Conservation (phyloP, 768 basidiomycete genomes). For the Suillus hirtellus region DNA sequence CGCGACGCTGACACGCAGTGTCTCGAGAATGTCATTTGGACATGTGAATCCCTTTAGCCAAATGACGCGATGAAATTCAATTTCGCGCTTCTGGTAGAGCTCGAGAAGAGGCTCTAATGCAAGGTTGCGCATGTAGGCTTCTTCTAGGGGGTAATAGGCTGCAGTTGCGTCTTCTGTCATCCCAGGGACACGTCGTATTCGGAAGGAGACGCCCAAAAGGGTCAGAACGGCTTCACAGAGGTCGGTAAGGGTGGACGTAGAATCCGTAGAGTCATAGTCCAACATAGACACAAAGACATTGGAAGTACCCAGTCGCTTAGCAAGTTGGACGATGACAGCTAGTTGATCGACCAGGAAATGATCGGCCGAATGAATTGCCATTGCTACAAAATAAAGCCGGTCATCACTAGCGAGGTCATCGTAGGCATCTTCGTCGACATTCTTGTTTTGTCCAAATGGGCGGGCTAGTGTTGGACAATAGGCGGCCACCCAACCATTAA, state of each 20-base stretch:
- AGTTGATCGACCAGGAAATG: conserved; percentile 99
- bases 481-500: conserved; percentile 98
- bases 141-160: conserved; percentile 94
- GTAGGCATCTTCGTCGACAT: conserved; percentile 70
- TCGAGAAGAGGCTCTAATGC: conserved; percentile 90
- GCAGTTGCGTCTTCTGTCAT: conserved; percentile 90
- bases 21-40: conserved; percentile 96
- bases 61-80: conserved; percentile 87
- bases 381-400: conserved; percentile 90
- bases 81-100: conserved; percentile 68
- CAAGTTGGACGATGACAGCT: conserved; percentile 95
- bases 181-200: conserved; percentile 86
- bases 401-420: conserved; percentile 84
- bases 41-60: conserved; percentile 99
- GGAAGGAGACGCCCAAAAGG: conserved; percentile 88
- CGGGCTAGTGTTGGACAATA: conserved; percentile 90
- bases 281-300: conserved; percentile 98
- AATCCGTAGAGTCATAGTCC: conserved; percentile 94
- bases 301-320: conserved; percentile 82
- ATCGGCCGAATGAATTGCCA: conserved; percentile 96
- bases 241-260: conserved; percentile 91
- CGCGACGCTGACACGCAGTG: conserved; percentile 82
- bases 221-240: conserved; percentile 94
- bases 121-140: conserved; percentile 91
- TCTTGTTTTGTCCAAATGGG: conserved; percentile 92